Evolutionary conservation across 345 rosid species (phyloP).

Genomic region (Eucalyptus marginata): DNA sequence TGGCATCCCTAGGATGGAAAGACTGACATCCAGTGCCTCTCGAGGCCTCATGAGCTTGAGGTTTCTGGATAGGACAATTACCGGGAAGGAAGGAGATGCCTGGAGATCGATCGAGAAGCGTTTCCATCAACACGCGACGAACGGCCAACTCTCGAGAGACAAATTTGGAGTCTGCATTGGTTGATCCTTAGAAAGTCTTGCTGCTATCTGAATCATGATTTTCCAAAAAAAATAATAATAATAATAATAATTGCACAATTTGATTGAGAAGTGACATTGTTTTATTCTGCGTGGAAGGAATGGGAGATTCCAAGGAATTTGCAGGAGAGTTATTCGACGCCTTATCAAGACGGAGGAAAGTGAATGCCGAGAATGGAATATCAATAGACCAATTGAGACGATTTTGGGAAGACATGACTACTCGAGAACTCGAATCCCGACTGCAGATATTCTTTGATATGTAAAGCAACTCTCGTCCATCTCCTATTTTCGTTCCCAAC

Average conservation of each 20-base stretch:
- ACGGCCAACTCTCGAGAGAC: constrained; percentile 40
- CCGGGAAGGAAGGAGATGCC: constrained; percentile 71
- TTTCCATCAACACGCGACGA: constrained; percentile 47
- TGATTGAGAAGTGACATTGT: neutral
- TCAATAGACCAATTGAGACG: constrained; percentile 34
- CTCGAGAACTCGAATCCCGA: constrained; percentile 70
- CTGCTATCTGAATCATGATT: neutral
- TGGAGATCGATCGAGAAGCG: constrained; percentile 73
- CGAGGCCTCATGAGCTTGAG: constrained; percentile 72
- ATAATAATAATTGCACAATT: neutral
- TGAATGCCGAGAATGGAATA: constrained; percentile 38
- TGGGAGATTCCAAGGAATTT: constrained; percentile 85
- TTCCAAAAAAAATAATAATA: neutral
- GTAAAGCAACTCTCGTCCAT: constrained; percentile 10
- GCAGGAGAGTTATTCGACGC: constrained; percentile 63
- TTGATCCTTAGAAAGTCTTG: neutral
- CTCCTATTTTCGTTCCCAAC: neutral
- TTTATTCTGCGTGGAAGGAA: constrained; percentile 23
- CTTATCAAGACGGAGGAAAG: constrained; percentile 53
- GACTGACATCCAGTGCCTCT: constrained; percentile 33
- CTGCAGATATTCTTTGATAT: constrained; percentile 91
- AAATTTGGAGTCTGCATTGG: constrained; percentile 80
- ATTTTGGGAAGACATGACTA: constrained; percentile 90
- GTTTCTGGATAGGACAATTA: constrained; percentile 67
- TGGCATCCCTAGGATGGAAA: constrained; percentile 13